Base-by-base conservation (phyloP, 129 eudicot species). In the Lonicera japonica region DNA sequence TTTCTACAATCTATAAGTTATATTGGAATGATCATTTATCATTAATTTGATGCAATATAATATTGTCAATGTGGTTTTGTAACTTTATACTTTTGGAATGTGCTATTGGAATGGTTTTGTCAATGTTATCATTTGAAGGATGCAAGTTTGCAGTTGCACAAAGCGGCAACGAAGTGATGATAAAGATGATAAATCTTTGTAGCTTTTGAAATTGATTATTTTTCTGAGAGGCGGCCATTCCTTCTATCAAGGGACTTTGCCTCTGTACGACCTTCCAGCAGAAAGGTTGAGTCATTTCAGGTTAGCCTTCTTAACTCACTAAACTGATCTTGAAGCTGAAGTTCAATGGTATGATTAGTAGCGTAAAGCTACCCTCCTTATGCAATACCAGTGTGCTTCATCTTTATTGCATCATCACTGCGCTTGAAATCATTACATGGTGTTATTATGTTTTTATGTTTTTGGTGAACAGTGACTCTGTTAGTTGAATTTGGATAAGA, bases 161-260 rank as follows among this genome's bases (percentile, higher is more conserved):
- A 65, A 15, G 72, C 72, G 8, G 39, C 59, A 24, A 52, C 66
- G 2, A 12, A 41, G 20, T 16, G 38, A 5, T 13, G 55, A 18
- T 17, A 40, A 25, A 25, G 68, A 65, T 58, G 73, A 53, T 3
- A 66, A 55, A 22, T 20, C 15, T 54, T 73, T 54, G 64, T 73
- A 15, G 64, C 56, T 16, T 54, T 73, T 51, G 64, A 66, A 21
- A 19, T 73, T 5, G 69, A 61, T 5, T 25, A 66, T 21, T 9
- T 51, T 58, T 67, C 56, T 16, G 63, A 58, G 39, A 73, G 46
- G 20, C 57, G 73, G 7, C 73, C 73, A 23, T 73, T 66, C 66
- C 72, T 73, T 43, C 48, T 61, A 66, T 73, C 73, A 0, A 67
- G 78, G 24, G 78, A 73, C 38, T 73, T 67, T 29, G 73, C 65